Percentiles rank a stretch among this genome's conserved stretches.
phyloP scores from a whole-genome alignment of 192 early-diverging fungal genomes.

The Diversispora eburnea region DNA sequence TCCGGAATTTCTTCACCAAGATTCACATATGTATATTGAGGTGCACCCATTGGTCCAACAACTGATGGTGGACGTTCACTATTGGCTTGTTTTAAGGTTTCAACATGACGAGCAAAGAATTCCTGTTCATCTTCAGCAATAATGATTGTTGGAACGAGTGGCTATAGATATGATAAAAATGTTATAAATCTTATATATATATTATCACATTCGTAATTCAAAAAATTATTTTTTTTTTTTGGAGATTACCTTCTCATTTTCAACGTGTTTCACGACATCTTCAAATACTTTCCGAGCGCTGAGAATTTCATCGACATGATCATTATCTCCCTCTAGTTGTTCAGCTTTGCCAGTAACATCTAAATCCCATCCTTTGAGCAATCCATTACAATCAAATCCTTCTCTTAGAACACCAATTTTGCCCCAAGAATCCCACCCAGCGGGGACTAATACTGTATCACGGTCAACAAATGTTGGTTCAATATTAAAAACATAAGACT shows the following conservation, averaged over 20 bases:
- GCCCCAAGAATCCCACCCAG: conserved; percentile 91
- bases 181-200: background rate
- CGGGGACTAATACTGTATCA: conserved; percentile 81
- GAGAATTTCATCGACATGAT: conserved; percentile 33
- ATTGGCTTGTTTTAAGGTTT: conserved; percentile 59
- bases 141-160: conserved; percentile 60
- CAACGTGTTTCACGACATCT: conserved; percentile 44
- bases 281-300: conserved; percentile 58
- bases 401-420: conserved; percentile 76
- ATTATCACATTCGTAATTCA: background rate
- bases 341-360: conserved; percentile 44
- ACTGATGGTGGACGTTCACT: conserved; percentile 40
- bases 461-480: conserved; percentile 84
- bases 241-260: conserved; percentile 18
- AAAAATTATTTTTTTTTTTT: background rate
- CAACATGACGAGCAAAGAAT: conserved; percentile 79
- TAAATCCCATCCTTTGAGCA: conserved; percentile 58
- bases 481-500: conserved; percentile 53
- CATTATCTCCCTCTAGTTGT: conserved; percentile 21
- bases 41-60: conserved; percentile 48
- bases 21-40: conserved; percentile 28
- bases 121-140: conserved; percentile 83
- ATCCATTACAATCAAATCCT: conserved; percentile 65
- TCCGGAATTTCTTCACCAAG: conserved; percentile 8
- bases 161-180: conserved; percentile 37